Base-by-base conservation (phyloP, 2,329 filamentous ascomycete genomes). In the Apiospora aurea region DNA sequence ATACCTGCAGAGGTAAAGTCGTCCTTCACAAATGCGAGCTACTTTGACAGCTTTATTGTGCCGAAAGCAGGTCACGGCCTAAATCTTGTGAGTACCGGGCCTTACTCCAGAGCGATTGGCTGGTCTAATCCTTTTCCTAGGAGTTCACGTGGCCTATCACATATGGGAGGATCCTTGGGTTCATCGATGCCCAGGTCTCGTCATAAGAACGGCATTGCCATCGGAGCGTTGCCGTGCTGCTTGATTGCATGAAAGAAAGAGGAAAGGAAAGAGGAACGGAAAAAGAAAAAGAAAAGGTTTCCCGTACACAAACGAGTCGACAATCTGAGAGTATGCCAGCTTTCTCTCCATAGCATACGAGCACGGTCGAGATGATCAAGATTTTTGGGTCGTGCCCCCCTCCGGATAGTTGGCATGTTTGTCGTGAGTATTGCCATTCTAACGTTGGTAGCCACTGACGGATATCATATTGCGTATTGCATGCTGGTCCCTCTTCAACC, bases 11-110 rank as follows among this genome's bases (percentile, higher is more conserved):
- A 79, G 24, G 86, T 85, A 0, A 78, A 75, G 68, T 66, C 73
- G 47, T 79, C 79, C 46, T 88, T 89, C 75, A 80, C 83, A 2
- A 81, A 85, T 13, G 83, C 87, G 0, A 83, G 77, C 0, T 79
- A 80, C 0, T 90, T 91, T 76, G 82, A 87, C 71, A 82, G 87
- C 0, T 86, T 86, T 66, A 83, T 91, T 24, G 85, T 91, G 2
- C 85, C 86, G 0, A 81, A 83, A 2, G 86, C 87, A 49, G 82
- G 86, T 0, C 86, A 89, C 69, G 86, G 82, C 0, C 75, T 90
- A 21, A 89, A 87, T 76, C 77, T 86, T n/a, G 81, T 76, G 43
- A 71, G 75, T 70, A n/a, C 16, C n/a, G 7, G 4, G 43, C 26
- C 14, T 44, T n/a, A 8, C 2, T 26, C 10, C 5, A 61, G 2